Conservation (phyloP, 768 basidiomycete genomes). For the Lentinula guzmanii region DNA sequence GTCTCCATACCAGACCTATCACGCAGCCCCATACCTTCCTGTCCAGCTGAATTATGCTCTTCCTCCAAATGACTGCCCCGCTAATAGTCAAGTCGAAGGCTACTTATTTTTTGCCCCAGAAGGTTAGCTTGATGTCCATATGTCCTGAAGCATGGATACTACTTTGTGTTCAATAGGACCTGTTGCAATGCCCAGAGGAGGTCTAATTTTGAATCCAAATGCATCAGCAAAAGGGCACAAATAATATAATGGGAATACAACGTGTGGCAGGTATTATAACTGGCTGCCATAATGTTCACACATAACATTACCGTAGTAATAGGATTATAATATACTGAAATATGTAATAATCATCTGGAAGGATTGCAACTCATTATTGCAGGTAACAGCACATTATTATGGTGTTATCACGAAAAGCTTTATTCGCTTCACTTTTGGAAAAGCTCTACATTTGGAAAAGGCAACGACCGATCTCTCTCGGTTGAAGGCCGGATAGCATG, state of each 20-base stretch:
- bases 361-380: too few relatives aligned
- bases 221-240: too few relatives aligned
- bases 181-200: not conserved
- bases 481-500: slow-evolving; percentile 82
- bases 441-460: too few relatives aligned
- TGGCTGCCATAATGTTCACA: too few relatives aligned
- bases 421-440: too few relatives aligned
- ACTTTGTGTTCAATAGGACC: not conserved
- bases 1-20: not conserved
- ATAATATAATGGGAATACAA: too few relatives aligned
- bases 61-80: not conserved
- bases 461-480: slow-evolving; percentile 81
- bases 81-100: not conserved
- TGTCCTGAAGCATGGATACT: not conserved
- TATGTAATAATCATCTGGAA: too few relatives aligned
- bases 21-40: not conserved
- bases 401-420: too few relatives aligned
- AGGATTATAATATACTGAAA: too few relatives aligned
- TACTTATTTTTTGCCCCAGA: not conserved
- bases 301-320: too few relatives aligned
- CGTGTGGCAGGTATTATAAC: too few relatives aligned
- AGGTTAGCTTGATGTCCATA: not conserved
- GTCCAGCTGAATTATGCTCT: not conserved
- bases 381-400: too few relatives aligned
- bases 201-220: not conserved